These are phyloP conservation scores for Aspergillus cejpii DNA, from an alignment of 2,329 filamentous ascomycete species.

Conservation along the genomic window DNA sequence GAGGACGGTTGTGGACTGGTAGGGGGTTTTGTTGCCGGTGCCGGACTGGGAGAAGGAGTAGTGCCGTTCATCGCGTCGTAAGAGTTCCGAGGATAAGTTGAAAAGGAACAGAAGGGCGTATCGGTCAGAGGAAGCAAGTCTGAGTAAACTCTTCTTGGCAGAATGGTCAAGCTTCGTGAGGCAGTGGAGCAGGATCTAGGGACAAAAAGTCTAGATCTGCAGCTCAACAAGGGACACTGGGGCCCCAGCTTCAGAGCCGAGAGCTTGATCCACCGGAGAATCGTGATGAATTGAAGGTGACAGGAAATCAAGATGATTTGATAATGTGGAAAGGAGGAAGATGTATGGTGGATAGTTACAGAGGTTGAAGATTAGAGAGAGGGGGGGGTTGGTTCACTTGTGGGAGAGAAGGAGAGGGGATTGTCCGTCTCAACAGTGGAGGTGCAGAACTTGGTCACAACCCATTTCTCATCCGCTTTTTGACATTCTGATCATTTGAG, in stretches of 20 bases:
- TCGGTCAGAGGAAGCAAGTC: not conserved
- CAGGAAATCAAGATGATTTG: not conserved
- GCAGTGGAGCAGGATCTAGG: constrained; percentile 11
- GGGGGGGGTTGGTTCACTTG: not conserved
- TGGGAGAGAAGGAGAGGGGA: not conserved
- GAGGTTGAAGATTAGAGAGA: not conserved
- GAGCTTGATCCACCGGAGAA: constrained; percentile 11
- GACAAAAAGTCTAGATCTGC: constrained; percentile 16
- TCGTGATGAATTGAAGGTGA: constrained; percentile 5
- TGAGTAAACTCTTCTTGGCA: constrained; percentile 5
- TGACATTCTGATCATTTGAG: not conserved
- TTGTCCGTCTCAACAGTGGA: not conserved
- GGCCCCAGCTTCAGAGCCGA: constrained; percentile 25
- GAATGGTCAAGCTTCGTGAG: constrained; percentile 11
- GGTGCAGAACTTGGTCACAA: not conserved
- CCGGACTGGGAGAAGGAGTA: constrained; percentile 35
- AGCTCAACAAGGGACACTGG: constrained; percentile 23
- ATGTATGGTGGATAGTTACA: not conserved
- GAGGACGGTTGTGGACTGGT: constrained; percentile 22
- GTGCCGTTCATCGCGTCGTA: constrained; percentile 24
- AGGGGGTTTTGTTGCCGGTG: constrained; percentile 23
- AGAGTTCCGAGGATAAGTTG: not conserved
- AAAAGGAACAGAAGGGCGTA: not conserved
- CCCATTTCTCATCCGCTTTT: not conserved
- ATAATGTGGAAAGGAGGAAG: not conserved